These are phyloP conservation scores for Silybum marianum DNA, from an alignment of 129 eudicot genomes.

Conservation along the genomic window DNA sequence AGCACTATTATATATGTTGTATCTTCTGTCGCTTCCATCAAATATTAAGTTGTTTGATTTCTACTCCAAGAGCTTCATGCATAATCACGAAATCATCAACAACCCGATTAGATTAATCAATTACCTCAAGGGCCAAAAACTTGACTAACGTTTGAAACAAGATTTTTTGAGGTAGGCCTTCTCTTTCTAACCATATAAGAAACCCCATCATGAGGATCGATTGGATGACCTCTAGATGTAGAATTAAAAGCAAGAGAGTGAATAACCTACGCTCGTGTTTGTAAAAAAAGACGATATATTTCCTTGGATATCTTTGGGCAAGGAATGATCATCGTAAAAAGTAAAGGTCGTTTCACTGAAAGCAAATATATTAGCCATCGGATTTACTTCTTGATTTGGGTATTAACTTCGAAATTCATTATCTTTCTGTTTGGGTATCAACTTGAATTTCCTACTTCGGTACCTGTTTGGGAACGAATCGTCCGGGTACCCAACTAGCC, in stretches of 20 bases:
- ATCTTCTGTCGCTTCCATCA: neutral
- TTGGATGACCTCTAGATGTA: constrained; percentile 36
- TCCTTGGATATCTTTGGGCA: constrained; percentile 22
- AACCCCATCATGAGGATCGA: constrained; percentile 45
- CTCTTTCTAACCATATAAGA: constrained; percentile 49
- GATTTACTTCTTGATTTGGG: too few relatives aligned
- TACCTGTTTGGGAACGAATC: too few relatives aligned
- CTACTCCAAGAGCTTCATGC: constrained; percentile 30
- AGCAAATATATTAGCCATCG: too few relatives aligned
- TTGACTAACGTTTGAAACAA: constrained; percentile 15
- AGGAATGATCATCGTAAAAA: neutral
- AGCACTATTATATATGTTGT: constrained; percentile 14
- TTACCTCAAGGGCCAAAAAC: neutral
- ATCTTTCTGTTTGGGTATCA: too few relatives aligned
- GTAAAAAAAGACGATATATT: constrained; percentile 39
- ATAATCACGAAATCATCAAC: constrained; percentile 31
- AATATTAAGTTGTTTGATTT: neutral
- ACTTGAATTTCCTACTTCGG: too few relatives aligned
- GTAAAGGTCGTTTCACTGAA: constrained; percentile 9
- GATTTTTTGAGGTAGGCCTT: neutral
- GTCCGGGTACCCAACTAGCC: too few relatives aligned
- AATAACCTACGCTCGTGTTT: constrained; percentile 44
- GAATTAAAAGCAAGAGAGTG: constrained; percentile 26
- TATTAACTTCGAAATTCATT: neutral
- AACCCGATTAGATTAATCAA: constrained; percentile 17